phyloP scores from a whole-genome alignment of 23 red algal species.

The Gracilariopsis chorda region DNA sequence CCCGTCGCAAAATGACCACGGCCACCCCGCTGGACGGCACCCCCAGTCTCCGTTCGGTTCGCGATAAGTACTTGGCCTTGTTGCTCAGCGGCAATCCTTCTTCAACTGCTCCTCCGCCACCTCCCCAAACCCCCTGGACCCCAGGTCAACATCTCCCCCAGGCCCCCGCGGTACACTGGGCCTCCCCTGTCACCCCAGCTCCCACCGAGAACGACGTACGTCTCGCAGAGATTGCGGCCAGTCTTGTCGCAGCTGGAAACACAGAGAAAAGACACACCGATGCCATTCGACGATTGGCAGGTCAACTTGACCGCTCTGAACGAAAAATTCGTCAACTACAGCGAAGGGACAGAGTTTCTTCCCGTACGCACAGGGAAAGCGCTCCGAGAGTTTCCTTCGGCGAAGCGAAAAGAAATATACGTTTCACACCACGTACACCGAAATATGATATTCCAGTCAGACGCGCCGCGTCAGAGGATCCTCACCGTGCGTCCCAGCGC shows the following conservation, averaged over 20 bases:
- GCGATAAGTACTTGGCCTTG: constrained; percentile 32
- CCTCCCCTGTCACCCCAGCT: constrained; percentile 37
- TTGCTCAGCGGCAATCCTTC: constrained; percentile 5
- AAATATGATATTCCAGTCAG: neutral
- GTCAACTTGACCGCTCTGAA: constrained; percentile 22
- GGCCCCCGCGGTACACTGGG: constrained; percentile 8
- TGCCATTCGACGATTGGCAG: constrained; percentile 33
- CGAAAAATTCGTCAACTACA: constrained; percentile 19
- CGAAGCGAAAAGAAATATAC: constrained; percentile 29
- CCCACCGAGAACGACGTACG: constrained; percentile 48
- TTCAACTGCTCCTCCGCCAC: neutral
- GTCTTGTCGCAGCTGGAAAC: constrained; percentile 33
- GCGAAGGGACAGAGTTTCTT: neutral
- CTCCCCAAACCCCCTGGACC: neutral
- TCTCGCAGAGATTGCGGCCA: constrained; percentile 39
- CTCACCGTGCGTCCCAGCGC: neutral
- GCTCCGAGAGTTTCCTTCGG: neutral
- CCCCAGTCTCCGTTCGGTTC: constrained; percentile 37
- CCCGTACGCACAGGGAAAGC: neutral
- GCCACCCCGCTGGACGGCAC: constrained; percentile 29
- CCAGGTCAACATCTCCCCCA: constrained; percentile 7
- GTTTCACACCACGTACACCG: constrained; percentile 16
- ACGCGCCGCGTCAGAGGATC: neutral
- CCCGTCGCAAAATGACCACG: neutral
- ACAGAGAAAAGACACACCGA: constrained; percentile 23